Evolutionary conservation across 2,329 filamentous ascomycete genomes (phyloP).

Genomic region (Hypoxylon sp.): DNA sequence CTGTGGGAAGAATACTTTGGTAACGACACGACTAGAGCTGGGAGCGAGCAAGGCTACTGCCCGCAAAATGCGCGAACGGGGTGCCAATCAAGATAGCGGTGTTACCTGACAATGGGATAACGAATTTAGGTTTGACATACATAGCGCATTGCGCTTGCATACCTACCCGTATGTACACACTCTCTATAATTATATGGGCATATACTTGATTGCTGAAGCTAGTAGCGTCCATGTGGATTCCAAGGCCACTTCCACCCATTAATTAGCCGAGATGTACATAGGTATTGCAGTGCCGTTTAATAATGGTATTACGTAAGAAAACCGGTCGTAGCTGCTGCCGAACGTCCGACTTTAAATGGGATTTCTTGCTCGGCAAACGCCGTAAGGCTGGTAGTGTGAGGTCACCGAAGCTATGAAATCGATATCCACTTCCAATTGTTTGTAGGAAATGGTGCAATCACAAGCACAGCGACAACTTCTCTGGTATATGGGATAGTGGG

Average conservation of each 20-base stretch:
- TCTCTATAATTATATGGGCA: neutral
- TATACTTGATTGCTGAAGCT: neutral
- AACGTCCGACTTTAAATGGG: slow-evolving; percentile 21
- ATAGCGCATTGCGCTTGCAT: slow-evolving; percentile 6
- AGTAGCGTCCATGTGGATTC: slow-evolving; percentile 2
- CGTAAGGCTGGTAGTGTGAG: slow-evolving; percentile 34
- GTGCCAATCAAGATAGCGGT: slow-evolving; percentile 36
- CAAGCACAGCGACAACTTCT: slow-evolving; percentile 9
- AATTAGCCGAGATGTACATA: slow-evolving; percentile 1
- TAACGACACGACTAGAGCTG: slow-evolving; percentile 36
- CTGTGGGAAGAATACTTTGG: slow-evolving; percentile 38
- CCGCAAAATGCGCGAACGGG: slow-evolving; percentile 37
- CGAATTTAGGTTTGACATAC: slow-evolving; percentile 4
- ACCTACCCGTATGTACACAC: neutral
- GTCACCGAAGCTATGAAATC: slow-evolving; percentile 39
- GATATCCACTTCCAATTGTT: slow-evolving; percentile 12
- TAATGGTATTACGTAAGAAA: neutral
- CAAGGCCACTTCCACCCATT: slow-evolving; percentile 11
- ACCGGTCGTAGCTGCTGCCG: slow-evolving; percentile 15
- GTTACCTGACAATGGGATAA: slow-evolving; percentile 24
- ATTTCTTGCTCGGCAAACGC: slow-evolving; percentile 3
- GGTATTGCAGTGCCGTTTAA: neutral
- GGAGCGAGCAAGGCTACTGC: slow-evolving; percentile 43
- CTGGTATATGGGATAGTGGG: slow-evolving; percentile 16
- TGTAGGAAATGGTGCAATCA: slow-evolving; percentile 26